These are phyloP conservation scores for Opeltia flavorubescens DNA, from an alignment of 495 filamentous ascomycete genomes.

Conservation along the genomic window DNA sequence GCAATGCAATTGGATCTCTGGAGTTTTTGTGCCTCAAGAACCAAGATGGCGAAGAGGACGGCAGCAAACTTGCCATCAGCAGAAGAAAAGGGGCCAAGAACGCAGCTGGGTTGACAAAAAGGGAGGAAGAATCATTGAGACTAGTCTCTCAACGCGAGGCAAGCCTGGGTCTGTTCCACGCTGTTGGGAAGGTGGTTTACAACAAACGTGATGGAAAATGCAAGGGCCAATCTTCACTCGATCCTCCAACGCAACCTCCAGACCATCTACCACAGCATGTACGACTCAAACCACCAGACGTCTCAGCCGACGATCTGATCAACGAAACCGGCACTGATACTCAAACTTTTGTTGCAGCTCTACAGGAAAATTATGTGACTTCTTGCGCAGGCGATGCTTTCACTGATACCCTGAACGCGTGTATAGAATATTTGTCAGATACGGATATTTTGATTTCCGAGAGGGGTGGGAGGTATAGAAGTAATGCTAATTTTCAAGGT, in stretches of 20 bases:
- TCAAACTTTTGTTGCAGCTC: constrained; percentile 73
- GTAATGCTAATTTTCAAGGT: constrained; percentile 21
- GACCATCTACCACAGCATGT: constrained; percentile 44
- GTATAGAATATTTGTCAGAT: constrained; percentile 74
- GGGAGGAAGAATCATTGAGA: constrained; percentile 58
- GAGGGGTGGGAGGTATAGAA: constrained; percentile 21
- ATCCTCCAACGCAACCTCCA: constrained; percentile 38
- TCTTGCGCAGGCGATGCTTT: constrained; percentile 57
- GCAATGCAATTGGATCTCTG: constrained; percentile 76
- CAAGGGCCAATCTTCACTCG: constrained; percentile 11
- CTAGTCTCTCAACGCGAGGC: constrained; percentile 73
- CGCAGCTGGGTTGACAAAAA: constrained; percentile 43
- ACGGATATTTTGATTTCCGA: constrained; percentile 59
- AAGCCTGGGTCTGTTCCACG: constrained; percentile 86
- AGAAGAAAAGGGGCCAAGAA: constrained; percentile 46
- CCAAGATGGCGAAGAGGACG: constrained; percentile 53
- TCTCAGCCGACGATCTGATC: constrained; percentile 58
- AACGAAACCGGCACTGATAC: constrained; percentile 85
- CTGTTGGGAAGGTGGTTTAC: constrained; percentile 86
- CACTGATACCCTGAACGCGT: constrained; percentile 54
- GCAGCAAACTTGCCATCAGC: constrained; percentile 40
- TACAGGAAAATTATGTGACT: constrained; percentile 87
- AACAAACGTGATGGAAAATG: constrained; percentile 58
- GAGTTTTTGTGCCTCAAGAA: constrained; percentile 79
- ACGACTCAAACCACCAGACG: constrained; percentile 52